Evolutionary conservation across 2,329 filamentous ascomycete genomes (phyloP), one percentile per base, ranked within the genome.

Genomic region (Phialophora macrospora): DNA sequence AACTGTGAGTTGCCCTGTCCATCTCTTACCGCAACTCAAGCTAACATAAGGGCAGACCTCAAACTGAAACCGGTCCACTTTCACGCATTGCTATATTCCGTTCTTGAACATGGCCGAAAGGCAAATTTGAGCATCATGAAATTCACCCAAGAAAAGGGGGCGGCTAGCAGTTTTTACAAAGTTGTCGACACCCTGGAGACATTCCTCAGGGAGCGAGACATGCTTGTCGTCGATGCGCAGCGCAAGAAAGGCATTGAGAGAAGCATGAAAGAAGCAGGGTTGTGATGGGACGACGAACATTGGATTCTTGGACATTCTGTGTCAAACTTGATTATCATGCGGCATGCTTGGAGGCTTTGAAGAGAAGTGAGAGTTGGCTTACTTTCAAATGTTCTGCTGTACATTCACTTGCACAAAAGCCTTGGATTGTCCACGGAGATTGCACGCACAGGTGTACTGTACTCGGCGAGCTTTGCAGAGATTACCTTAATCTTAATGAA

Each of bases 101-200:
- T 96, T 44, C 90, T 96, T 68, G 91, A 97, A 79, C 90, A 95
- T 74, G 91, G 91, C 55, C 89, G 87, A 73, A 88, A 87, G 69
- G 88, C 87, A 54, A 89, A 89, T 55, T 84, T 97, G 61, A 91
- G 90, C 76, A 88, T 97, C 70, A 87, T 91, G 32, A 89, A 92
- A 41, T 92, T 97, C 76, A 94, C 91, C 1, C 93, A 97, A 74
- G 92, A 95, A 74, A 89, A 89, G 64, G 95, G 94, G n/a, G 93
- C 94, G 1, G 93, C 92, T 44, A 95, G 90, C 73, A 95, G 90
- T 72, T 96, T 98, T 80, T 86, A 92, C 75, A 88, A 87, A 74
- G 90, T 97, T 9, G 86, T 96, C 28, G 90, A 93, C 65, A 90
- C 90, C 2, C 83, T 97, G 72, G 85, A 89, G 70, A 82, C 85